A percentile compares a stretch with the other conserved stretches of the same genome.
These are phyloP conservation scores for Quercus glauca DNA, from an alignment of 306 rosid genomes.

Conservation along the genomic window DNA sequence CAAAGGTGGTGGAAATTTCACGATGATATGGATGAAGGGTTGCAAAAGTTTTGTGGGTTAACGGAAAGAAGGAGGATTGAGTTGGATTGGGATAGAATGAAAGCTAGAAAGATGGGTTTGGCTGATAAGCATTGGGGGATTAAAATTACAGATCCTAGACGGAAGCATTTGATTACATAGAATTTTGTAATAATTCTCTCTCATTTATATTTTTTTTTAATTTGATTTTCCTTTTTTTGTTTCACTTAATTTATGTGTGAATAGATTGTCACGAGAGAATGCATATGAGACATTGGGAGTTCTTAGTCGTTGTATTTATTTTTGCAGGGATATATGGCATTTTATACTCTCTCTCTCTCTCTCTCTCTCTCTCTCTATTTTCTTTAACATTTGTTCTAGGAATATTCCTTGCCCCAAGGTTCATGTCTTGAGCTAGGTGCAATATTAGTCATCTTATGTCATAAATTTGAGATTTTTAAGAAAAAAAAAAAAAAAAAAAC, in stretches of 20 bases:
- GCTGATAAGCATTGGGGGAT: slow-evolving; percentile 68
- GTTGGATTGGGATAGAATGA: slow-evolving; percentile 74
- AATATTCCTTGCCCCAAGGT: no score
- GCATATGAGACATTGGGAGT: background rate
- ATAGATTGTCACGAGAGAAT: background rate
- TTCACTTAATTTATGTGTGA: slow-evolving; percentile 30
- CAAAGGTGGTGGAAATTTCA: slow-evolving; percentile 76
- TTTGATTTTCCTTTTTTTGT: background rate
- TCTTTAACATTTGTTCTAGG: no score
- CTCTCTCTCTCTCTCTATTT: no score
- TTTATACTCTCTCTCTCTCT: no score
- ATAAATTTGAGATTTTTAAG: no score
- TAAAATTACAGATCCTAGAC: slow-evolving; percentile 79
- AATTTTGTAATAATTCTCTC: background rate
- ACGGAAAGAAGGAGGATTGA: slow-evolving; percentile 58
- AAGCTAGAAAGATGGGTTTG: slow-evolving; percentile 41
- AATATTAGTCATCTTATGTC: no score
- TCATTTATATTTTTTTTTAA: background rate
- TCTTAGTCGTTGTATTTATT: background rate
- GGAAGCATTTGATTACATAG: slow-evolving; percentile 49
- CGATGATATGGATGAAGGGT: slow-evolving; percentile 50
- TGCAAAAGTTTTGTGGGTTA: slow-evolving; percentile 63
- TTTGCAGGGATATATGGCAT: background rate
- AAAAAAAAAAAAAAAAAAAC: no score
- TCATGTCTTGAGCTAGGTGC: no score